Percentiles rank a stretch among this genome's conserved stretches.
These are phyloP conservation scores for Aspergillus carlsbadensis DNA, from an alignment of 495 filamentous ascomycete genomes.

Conservation along the genomic window DNA sequence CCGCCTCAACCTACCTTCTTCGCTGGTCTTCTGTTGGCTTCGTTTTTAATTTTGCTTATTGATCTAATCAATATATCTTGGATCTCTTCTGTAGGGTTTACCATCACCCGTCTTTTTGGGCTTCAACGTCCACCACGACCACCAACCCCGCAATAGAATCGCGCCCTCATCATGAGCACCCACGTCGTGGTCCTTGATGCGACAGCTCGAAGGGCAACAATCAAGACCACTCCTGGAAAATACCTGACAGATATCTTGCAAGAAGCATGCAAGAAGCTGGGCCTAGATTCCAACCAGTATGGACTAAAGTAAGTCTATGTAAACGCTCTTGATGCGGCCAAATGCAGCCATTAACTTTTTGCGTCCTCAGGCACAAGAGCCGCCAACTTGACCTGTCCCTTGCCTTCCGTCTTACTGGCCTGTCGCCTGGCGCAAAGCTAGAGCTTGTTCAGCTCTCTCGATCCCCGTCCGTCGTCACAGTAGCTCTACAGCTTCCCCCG, in stretches of 20 bases:
- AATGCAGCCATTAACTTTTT: constrained; percentile 16
- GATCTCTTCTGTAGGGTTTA: not conserved
- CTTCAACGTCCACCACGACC: not conserved
- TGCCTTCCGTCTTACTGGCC: constrained; percentile 81
- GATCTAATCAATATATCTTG: not conserved
- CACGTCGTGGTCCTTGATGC: constrained; percentile 86
- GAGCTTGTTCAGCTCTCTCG: constrained; percentile 84
- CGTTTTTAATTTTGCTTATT: not conserved
- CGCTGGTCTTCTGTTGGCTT: constrained; percentile 2
- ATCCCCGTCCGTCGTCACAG: constrained; percentile 77
- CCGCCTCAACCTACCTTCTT: not conserved
- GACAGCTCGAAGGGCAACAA: constrained; percentile 65
- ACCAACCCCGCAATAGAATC: constrained; percentile 24
- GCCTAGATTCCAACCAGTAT: constrained; percentile 69
- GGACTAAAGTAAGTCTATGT: constrained; percentile 73
- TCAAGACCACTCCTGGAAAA: constrained; percentile 80
- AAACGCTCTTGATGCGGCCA: not conserved
- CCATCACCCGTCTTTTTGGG: not conserved
- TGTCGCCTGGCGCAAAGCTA: constrained; percentile 82
- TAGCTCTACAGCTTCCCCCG: constrained; percentile 78
- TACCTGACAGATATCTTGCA: constrained; percentile 78
- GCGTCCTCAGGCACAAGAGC: constrained; percentile 62
- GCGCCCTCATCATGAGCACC: constrained; percentile 64
- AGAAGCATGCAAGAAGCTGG: constrained; percentile 82
- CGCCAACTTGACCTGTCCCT: constrained; percentile 82